A percentile compares a stretch with the other conserved stretches of the same genome.
These are phyloP conservation scores for Globisporangium acanthophoron DNA, from an alignment of 352 stramenopile species.

Conservation along the genomic window DNA sequence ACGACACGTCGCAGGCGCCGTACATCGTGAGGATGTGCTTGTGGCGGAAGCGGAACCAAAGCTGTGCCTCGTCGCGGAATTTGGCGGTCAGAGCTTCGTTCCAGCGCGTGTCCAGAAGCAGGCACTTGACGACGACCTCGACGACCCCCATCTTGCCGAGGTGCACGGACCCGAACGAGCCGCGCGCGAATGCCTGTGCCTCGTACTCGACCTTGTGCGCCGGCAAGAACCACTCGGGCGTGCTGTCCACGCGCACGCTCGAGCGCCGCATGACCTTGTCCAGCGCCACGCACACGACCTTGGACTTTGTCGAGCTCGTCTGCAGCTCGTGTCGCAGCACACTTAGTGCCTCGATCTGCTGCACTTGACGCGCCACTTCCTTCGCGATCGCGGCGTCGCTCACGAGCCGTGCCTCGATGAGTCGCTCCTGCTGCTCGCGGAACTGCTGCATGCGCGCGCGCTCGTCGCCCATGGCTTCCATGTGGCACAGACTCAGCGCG, in stretches of 20 bases:
- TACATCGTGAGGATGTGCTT: constrained; percentile 12
- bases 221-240: neutral
- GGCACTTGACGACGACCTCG: constrained; percentile 9
- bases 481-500: neutral
- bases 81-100: neutral
- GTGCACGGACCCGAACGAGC: constrained; percentile 4
- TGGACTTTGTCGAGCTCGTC: too few relatives aligned
- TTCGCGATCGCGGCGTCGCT: neutral
- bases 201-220: constrained; percentile 6
- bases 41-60: constrained; percentile 13
- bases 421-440: neutral
- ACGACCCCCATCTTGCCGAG: neutral
- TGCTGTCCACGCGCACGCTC: neutral
- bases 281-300: neutral
- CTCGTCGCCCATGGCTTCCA: neutral
- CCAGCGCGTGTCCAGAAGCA: neutral
- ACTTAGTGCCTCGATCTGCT: neutral
- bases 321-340: neutral
- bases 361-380: neutral
- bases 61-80: constrained; percentile 1
- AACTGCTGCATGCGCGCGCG: neutral
- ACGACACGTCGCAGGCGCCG: constrained; percentile 12
- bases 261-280: constrained; percentile 4
- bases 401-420: neutral
- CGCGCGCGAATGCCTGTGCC: neutral